Evolutionary conservation across 345 rosid species (phyloP).

Genomic region (Melaleuca alternifolia): DNA sequence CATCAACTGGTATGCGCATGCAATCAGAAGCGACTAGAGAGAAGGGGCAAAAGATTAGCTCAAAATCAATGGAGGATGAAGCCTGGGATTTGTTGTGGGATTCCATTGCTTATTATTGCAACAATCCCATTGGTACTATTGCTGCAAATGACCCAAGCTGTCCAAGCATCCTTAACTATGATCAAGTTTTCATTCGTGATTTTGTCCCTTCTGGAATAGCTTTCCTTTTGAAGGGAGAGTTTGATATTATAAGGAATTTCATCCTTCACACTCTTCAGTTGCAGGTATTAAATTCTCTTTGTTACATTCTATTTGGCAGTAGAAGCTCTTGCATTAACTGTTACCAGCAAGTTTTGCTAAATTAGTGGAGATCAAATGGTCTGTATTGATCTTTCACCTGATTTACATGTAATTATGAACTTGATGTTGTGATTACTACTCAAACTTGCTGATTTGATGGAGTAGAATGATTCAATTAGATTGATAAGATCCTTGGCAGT

Average conservation of each 20-base stretch:
- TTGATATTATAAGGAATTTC: conserved; percentile 77
- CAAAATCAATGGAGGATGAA: conserved; percentile 62
- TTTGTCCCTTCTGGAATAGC: conserved; percentile 91
- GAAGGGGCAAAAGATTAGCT: conserved; percentile 1
- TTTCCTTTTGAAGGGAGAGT: conserved; percentile 89
- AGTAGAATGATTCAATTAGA: background rate
- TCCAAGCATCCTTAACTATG: conserved; percentile 59
- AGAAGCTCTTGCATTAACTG: background rate
- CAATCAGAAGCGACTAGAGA: conserved; percentile 6
- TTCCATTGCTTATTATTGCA: conserved; percentile 75
- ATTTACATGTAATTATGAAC: background rate
- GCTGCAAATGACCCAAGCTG: conserved; percentile 85
- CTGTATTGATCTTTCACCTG: background rate
- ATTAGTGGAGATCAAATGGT: background rate
- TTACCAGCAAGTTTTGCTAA: background rate
- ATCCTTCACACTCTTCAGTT: conserved; percentile 89
- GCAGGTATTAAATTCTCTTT: conserved; percentile 43
- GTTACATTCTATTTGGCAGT: background rate
- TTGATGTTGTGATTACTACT: background rate
- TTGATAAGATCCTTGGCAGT: background rate
- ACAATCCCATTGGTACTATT: conserved; percentile 80
- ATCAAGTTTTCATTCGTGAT: conserved; percentile 93
- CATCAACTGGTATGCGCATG: conserved; percentile 13
- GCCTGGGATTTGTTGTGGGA: conserved; percentile 72
- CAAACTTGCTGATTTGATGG: background rate